Evolutionary conservation across 495 filamentous ascomycete species (phyloP).

Genomic region (Trichoderma reesei): DNA sequence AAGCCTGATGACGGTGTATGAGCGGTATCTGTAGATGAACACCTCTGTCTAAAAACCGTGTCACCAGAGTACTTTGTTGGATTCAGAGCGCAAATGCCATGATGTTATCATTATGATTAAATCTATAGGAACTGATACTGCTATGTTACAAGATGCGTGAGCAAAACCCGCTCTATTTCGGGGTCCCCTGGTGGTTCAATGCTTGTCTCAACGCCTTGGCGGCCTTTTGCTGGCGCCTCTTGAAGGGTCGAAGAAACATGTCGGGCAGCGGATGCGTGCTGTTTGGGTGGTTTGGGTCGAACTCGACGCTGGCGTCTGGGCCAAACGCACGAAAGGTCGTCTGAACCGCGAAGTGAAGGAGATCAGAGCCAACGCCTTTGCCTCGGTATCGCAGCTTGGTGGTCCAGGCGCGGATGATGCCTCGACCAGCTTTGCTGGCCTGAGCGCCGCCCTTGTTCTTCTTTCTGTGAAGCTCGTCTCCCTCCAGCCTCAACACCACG

Average conservation of each 20-base stretch:
- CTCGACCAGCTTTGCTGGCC: conserved; percentile 30
- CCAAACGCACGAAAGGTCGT: conserved; percentile 48
- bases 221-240: conserved; percentile 45
- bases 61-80: no score
- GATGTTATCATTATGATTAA: neutral
- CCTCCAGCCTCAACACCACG: conserved; percentile 34
- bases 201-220: conserved; percentile 33
- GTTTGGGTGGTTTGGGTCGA: conserved; percentile 60
- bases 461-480: conserved; percentile 3
- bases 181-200: neutral
- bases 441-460: conserved; percentile 18
- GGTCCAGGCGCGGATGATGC: conserved; percentile 66
- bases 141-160: neutral
- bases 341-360: conserved; percentile 57
- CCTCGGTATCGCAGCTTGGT: conserved; percentile 55
- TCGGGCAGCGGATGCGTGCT: conserved; percentile 48
- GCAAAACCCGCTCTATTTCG: neutral
- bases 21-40: no score
- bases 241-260: conserved; percentile 48
- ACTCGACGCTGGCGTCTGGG: conserved; percentile 46
- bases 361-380: conserved; percentile 54
- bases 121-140: no score
- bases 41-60: no score
- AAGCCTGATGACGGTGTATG: no score
- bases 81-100: neutral